These are phyloP conservation scores for Eustoma russellianum DNA, from an alignment of 257 asterid species.

Conservation along the genomic window DNA sequence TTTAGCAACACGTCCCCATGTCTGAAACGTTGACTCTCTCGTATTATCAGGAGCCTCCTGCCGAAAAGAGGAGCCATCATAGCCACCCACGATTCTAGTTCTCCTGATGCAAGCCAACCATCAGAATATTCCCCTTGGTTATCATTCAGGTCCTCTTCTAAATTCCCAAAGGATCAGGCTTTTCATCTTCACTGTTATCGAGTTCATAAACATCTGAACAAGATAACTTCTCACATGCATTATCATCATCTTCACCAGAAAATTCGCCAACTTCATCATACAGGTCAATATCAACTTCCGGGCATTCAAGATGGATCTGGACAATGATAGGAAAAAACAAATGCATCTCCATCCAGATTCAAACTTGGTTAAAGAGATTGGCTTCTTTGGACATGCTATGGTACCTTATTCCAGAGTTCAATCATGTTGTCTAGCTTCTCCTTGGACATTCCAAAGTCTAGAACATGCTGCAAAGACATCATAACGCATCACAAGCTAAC, in stretches of 20 bases:
- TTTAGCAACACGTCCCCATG: slow-evolving; percentile 8
- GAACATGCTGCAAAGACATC: slow-evolving; percentile 61
- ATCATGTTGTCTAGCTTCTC: slow-evolving; percentile 86
- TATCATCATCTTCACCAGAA: slow-evolving; percentile 35
- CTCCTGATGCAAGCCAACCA: slow-evolving; percentile 40
- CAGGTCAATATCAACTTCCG: slow-evolving; percentile 26
- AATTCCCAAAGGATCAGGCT: slow-evolving; percentile 20
- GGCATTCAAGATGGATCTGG: slow-evolving; percentile 67
- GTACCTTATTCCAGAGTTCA: slow-evolving; percentile 94
- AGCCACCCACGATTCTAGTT: slow-evolving; percentile 34
- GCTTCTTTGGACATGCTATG: neutral
- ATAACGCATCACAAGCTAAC: neutral
- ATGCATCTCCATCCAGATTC: slow-evolving; percentile 3
- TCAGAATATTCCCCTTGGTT: slow-evolving; percentile 31
- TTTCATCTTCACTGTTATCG: slow-evolving; percentile 19
- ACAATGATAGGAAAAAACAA: slow-evolving; percentile 8
- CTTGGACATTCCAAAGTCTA: slow-evolving; percentile 78
- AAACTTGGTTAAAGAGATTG: neutral
- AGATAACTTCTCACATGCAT: slow-evolving; percentile 24
- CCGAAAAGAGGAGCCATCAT: slow-evolving; percentile 37
- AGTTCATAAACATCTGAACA: slow-evolving; percentile 12
- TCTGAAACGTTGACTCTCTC: slow-evolving; percentile 14
- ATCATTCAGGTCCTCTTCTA: slow-evolving; percentile 20
- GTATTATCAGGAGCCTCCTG: slow-evolving; percentile 18
- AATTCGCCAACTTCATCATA: slow-evolving; percentile 19